These are phyloP conservation scores for Taxillus chinensis DNA, from an alignment of 164 flowering plant genomes.

Conservation along the genomic window DNA sequence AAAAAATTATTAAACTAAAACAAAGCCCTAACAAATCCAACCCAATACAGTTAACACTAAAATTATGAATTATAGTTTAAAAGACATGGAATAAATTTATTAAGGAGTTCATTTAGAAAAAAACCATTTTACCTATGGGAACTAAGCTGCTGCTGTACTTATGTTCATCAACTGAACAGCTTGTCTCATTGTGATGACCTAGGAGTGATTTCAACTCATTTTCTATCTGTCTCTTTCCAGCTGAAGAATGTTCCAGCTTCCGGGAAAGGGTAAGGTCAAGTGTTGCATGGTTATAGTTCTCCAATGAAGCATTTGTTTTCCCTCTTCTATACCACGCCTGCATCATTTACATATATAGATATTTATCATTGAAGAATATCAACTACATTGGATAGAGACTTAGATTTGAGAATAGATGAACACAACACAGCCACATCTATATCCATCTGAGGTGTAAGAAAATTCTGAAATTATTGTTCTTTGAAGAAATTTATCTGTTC, in stretches of 20 bases:
- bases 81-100: too few species aligned
- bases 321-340: conserved; percentile 96
- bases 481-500: too few species aligned
- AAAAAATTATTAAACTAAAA: background rate
- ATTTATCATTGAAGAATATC: too few species aligned
- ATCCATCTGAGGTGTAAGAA: too few species aligned
- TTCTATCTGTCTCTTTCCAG: conserved; percentile 51
- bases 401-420: background rate
- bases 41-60: background rate
- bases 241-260: conserved; percentile 35
- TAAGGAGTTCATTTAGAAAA: too few species aligned
- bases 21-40: conserved; percentile 19
- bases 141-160: conserved; percentile 6
- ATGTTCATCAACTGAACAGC: conserved; percentile 8
- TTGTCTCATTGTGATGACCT: conserved; percentile 15
- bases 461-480: too few species aligned
- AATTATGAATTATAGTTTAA: too few species aligned
- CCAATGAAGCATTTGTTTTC: conserved; percentile 49
- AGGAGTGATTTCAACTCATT: conserved; percentile 29
- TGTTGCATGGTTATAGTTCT: conserved; percentile 47
- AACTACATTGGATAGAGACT: background rate
- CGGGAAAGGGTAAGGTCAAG: conserved; percentile 50
- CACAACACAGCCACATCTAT: background rate
- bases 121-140: too few species aligned
- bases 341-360: background rate